Conservation (phyloP, 805 yeast species). For the Candida multigemmis region DNA sequence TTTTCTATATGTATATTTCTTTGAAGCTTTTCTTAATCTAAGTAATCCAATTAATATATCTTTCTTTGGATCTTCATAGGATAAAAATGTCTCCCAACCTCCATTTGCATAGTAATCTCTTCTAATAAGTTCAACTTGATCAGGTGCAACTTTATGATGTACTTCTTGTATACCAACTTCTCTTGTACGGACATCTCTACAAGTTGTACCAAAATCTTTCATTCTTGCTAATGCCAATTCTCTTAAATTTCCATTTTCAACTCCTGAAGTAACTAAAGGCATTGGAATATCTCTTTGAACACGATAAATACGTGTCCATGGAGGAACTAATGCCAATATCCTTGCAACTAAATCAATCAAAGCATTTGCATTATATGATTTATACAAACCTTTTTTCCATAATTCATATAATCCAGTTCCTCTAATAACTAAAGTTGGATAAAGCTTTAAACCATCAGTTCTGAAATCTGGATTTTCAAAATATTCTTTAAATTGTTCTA, state of each 20-base stretch:
- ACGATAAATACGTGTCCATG: conserved; percentile 98
- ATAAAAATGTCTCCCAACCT: conserved; percentile 96
- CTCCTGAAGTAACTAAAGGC: conserved; percentile 97
- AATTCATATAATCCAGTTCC: conserved; percentile 96
- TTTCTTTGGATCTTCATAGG: conserved; percentile 95
- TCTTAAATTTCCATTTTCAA: conserved; percentile 92
- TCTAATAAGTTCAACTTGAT: conserved; percentile 90
- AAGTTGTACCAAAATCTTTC: conserved; percentile 95
- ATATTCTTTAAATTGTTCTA: conserved; percentile 92
- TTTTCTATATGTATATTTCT: conserved; percentile 82
- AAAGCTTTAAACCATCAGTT: conserved; percentile 92
- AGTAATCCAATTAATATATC: conserved; percentile 90
- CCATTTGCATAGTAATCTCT: conserved; percentile 97
- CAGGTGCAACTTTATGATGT: conserved; percentile 93
- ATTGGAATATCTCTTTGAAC: conserved; percentile 98
- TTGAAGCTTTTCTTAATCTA: conserved; percentile 80
- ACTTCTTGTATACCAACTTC: conserved; percentile 99
- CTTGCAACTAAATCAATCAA: conserved; percentile 92
- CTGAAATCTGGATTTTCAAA: conserved; percentile 95
- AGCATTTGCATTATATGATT: conserved; percentile 91
- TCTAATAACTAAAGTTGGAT: conserved; percentile 93
- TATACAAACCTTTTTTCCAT: conserved; percentile 94
- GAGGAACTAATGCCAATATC: conserved; percentile 92
- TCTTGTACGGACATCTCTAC: conserved; percentile 94
- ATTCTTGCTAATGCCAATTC: conserved; percentile 94